Evolutionary conservation across 2,329 filamentous ascomycete genomes (phyloP).

Genomic region (Neoscytalidium dimidiatum): DNA sequence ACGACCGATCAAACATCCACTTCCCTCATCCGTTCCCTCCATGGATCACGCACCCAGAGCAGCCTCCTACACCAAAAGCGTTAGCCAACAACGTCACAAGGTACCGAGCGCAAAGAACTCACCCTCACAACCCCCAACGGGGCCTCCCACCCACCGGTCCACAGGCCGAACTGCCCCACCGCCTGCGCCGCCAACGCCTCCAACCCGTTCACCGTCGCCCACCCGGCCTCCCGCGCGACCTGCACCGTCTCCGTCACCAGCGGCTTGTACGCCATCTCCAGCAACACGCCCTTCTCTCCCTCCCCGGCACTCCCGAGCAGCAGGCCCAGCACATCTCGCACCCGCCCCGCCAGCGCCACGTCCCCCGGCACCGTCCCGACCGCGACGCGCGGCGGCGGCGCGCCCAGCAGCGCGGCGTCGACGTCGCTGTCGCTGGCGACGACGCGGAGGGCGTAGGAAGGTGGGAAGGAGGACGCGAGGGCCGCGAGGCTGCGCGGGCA

Average conservation of each 20-base stretch:
- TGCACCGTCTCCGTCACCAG: constrained; percentile 80
- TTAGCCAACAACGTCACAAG: no score
- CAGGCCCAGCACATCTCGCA: constrained; percentile 65
- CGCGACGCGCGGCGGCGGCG: constrained; percentile 60
- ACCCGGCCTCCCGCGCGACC: constrained; percentile 74
- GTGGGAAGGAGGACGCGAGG: constrained; percentile 72
- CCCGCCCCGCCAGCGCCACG: constrained; percentile 71
- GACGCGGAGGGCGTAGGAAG: constrained; percentile 67
- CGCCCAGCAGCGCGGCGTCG: constrained; percentile 47
- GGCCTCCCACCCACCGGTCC: background rate
- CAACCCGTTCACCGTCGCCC: constrained; percentile 81
- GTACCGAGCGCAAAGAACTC: background rate
- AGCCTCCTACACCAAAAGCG: background rate
- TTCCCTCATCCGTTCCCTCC: background rate
- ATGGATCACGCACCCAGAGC: background rate
- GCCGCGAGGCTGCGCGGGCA: constrained; percentile 67
- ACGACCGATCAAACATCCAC: no score
- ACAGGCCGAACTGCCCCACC: background rate
- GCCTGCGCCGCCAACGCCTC: constrained; percentile 87
- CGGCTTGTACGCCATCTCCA: constrained; percentile 98
- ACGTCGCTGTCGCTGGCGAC: constrained; percentile 44
- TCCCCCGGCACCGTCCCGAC: constrained; percentile 92
- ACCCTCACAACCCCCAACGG: background rate
- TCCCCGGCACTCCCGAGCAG: constrained; percentile 50
- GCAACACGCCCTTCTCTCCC: constrained; percentile 54